phyloP scores from a whole-genome alignment of 495 filamentous ascomycete species.

The Evansstolkia leycettana region DNA sequence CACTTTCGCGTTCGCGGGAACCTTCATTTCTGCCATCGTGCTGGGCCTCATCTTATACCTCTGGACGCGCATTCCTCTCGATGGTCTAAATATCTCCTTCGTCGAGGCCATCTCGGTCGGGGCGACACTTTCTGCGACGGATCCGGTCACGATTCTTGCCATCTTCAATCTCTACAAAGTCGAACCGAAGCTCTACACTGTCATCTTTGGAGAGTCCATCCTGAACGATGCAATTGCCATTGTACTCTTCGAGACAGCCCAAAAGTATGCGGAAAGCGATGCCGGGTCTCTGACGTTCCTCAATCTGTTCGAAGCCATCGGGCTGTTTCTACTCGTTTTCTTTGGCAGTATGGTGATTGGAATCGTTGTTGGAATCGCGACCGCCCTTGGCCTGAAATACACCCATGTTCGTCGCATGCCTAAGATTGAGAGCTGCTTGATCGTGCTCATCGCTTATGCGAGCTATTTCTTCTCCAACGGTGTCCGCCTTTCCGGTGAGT shows the following conservation, averaged over 20 bases:
- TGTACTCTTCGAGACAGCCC: conserved; percentile 94
- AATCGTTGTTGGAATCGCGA: conserved; percentile 70
- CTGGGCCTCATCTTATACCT: conserved; percentile 77
- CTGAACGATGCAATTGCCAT: conserved; percentile 97
- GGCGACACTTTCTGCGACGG: conserved; percentile 89
- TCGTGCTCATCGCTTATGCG: conserved; percentile 87
- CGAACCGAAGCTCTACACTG: conserved; percentile 93
- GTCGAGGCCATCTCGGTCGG: conserved; percentile 93
- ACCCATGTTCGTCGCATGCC: conserved; percentile 85
- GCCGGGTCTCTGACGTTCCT: conserved; percentile 52
- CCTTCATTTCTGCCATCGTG: conserved; percentile 91
- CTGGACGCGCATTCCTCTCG: conserved; percentile 77
- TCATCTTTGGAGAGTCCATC: conserved; percentile 97
- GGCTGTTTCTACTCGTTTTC: conserved; percentile 90
- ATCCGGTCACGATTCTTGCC: conserved; percentile 92
- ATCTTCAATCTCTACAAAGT: conserved; percentile 99
- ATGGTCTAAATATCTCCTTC: conserved; percentile 73
- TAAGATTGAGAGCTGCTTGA: conserved; percentile 91
- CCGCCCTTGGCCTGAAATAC: conserved; percentile 81
- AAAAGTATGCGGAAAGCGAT: conserved; percentile 61
- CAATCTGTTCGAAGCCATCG: conserved; percentile 79
- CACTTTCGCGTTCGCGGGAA: conserved; percentile 96
- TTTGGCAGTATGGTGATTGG: conserved; percentile 89
- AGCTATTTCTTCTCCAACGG: conserved; percentile 97
- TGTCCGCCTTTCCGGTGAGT: conserved; percentile 82